phyloP scores from a whole-genome alignment of 768 basidiomycete genomes.

The Lyophyllum semitale region DNA sequence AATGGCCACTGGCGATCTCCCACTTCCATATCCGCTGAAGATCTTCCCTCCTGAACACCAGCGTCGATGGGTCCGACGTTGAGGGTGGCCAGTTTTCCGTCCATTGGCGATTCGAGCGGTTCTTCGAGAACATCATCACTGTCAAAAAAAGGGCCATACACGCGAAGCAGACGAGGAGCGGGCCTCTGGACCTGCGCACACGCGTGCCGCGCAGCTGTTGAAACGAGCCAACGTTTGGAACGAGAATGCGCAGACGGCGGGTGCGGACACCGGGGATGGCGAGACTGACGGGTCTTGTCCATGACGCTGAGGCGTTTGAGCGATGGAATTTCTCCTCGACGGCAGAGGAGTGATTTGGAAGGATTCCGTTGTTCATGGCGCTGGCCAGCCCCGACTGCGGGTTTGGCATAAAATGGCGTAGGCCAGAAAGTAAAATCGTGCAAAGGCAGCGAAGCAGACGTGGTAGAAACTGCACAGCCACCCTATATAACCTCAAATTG shows the following conservation, averaged over 20 bases:
- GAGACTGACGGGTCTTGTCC: slow-evolving; percentile 57
- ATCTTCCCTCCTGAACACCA: slow-evolving; percentile 71
- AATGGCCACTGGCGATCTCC: slow-evolving; percentile 90
- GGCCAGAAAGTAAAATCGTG: slow-evolving; percentile 9
- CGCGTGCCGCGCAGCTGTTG: slow-evolving; percentile 44
- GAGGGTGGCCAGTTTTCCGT: slow-evolving; percentile 37
- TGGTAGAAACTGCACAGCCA: slow-evolving; percentile 26
- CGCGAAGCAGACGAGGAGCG: slow-evolving; percentile 52
- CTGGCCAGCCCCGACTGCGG: slow-evolving; percentile 14
- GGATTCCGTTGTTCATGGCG: slow-evolving; percentile 31
- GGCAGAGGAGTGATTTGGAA: slow-evolving; percentile 45
- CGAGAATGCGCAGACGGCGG: slow-evolving; percentile 58
- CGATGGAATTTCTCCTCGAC: slow-evolving; percentile 44
- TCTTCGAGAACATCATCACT: slow-evolving; percentile 44
- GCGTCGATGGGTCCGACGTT: slow-evolving; percentile 57
- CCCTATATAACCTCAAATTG: neutral
- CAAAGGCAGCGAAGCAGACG: slow-evolving; percentile 13
- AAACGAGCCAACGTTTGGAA: slow-evolving; percentile 54
- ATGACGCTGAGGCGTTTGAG: slow-evolving; percentile 30
- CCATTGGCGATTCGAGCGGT: slow-evolving; percentile 44
- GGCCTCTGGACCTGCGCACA: slow-evolving; percentile 55
- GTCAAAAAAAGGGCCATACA: slow-evolving; percentile 53
- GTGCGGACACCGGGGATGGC: slow-evolving; percentile 60
- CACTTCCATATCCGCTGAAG: slow-evolving; percentile 89
- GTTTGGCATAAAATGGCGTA: slow-evolving; percentile 8